Conservation (phyloP, 257 asterid species). For the Nicotiana attenuata region DNA sequence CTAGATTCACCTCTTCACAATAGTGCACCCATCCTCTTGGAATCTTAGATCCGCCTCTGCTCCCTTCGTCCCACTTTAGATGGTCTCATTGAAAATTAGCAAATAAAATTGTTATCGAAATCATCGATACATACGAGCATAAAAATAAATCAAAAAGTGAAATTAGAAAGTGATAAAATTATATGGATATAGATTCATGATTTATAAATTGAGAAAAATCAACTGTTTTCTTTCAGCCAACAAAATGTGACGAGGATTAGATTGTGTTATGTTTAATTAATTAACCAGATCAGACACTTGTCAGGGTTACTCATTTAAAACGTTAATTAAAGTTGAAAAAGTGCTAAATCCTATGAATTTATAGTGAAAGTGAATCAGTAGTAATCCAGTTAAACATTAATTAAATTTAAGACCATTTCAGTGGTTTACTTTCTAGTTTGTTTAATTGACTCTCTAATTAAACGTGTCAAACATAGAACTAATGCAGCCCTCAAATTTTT, state of each 20-base stretch:
- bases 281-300: constrained; percentile 5
- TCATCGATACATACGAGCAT: background rate
- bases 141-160: too few species aligned
- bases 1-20: too few species aligned
- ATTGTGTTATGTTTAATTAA: background rate
- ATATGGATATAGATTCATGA: background rate
- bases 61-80: background rate
- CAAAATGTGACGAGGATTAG: constrained; percentile 9
- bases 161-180: background rate
- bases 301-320: background rate
- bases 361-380: constrained; percentile 3
- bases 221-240: constrained; percentile 18
- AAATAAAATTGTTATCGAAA: background rate
- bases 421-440: background rate
- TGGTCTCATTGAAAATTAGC: background rate
- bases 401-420: background rate
- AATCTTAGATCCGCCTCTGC: too few species aligned
- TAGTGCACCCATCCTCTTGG: too few species aligned
- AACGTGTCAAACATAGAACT: constrained; percentile 6
- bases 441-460: background rate
- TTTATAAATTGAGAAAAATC: background rate
- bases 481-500: background rate
- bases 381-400: background rate
- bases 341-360: background rate
- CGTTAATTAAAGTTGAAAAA: background rate